Evolutionary conservation across 441 rosid genomes (phyloP), one percentile per base, ranked within the genome.

Genomic region (Populus tomentosa): DNA sequence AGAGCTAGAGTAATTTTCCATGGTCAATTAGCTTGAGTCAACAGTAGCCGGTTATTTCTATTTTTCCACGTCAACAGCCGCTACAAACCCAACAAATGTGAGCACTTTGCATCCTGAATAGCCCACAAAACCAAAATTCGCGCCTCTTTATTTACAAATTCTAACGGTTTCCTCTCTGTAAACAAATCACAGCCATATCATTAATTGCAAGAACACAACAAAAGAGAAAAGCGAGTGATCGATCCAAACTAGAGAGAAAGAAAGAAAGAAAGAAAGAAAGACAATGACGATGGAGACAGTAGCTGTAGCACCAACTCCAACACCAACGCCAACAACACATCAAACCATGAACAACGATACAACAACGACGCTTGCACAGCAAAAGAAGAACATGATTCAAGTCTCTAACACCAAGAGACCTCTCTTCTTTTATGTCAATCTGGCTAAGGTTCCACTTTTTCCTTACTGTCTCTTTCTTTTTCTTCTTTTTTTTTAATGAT

Each of bases 321-420:
- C 32, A 30, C 32, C 32, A 30, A 30, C 32, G 4, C 32, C 32
- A 30, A 30, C 32, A 30, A 3, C 32, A 30, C 32, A 30, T 30
- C 78, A 14, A 8, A 13, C 14, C 16, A 30, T 30, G 32, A 30
- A 30, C 50, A 11, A 42, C 16, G 14, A 42, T 13, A 42, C 14
- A 42, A 42, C 36, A 10, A 14, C 20, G 1, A 67, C 56, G 18
- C 80, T 72, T 14, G 71, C 73, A 14, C 79, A 68, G 38, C 85
- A 82, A 69, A 92, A 90, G 92, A 92, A 90, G 87, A 94, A 92
- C 79, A 86, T 92, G 81, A 93, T 94, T 89, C 98, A 94, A 77
- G 97, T 93, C 36, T 94, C 98, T 33, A 93, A 93, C 85, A 93
- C 97, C 80, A 94, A 93, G 85, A 94, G 90, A 69, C 97, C 98